Evolutionary conservation across 2,329 filamentous ascomycete species (phyloP).

Genomic region (Verticillium nubilum): DNA sequence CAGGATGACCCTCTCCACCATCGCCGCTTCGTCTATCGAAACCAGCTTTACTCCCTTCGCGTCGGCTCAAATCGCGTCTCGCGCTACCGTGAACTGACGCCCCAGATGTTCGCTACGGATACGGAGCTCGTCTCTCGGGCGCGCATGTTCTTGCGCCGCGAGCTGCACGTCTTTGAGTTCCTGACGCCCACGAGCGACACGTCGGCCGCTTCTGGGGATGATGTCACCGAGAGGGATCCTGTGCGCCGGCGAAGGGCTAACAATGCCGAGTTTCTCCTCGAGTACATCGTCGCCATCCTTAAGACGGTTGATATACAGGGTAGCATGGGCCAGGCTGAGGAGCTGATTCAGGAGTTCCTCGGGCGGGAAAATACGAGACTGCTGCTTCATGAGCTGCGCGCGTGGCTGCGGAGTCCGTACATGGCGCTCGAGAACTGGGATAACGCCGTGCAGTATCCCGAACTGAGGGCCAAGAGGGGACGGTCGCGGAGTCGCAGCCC

Average conservation of each 20-base stretch:
- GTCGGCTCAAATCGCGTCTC: constrained; percentile 78
- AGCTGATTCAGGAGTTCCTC: constrained; percentile 72
- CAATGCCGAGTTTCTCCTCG: constrained; percentile 78
- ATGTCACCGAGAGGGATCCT: constrained; percentile 5
- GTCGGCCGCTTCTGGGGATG: neutral
- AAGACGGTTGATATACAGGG: constrained; percentile 79
- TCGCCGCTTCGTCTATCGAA: constrained; percentile 67
- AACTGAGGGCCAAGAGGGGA: constrained; percentile 1
- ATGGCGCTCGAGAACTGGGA: constrained; percentile 73
- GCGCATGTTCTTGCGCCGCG: constrained; percentile 74
- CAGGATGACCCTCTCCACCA: constrained; percentile 38
- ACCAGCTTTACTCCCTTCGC: constrained; percentile 70
- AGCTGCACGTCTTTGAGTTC: constrained; percentile 78
- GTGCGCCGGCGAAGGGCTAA: constrained; percentile 36
- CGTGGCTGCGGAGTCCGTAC: constrained; percentile 79
- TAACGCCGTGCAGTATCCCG: constrained; percentile 65
- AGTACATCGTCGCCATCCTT: constrained; percentile 79
- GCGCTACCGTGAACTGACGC: constrained; percentile 68
- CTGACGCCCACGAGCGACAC: constrained; percentile 33
- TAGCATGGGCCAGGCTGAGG: constrained; percentile 71
- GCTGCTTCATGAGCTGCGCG: constrained; percentile 79
- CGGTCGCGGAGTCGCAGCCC: constrained; percentile 7
- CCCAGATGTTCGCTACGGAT: constrained; percentile 58
- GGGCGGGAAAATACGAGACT: constrained; percentile 67
- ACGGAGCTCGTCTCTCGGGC: constrained; percentile 68